Percentiles rank a stretch among this genome's conserved stretches.
Conservation (phyloP, 1,139 yeast species). For the Kodamaea anthophila region DNA sequence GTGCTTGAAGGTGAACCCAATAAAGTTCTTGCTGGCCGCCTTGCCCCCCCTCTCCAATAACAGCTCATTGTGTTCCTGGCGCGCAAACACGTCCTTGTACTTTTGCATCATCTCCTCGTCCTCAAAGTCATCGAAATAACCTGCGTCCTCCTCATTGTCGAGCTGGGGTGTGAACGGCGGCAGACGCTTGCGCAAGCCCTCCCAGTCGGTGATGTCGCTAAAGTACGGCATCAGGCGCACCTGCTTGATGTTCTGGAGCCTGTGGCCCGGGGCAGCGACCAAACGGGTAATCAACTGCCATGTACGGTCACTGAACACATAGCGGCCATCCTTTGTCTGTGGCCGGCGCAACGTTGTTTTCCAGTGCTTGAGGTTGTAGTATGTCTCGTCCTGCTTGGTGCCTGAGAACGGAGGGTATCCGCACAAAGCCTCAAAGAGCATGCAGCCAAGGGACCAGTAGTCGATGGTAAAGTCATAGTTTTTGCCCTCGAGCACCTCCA, state of each 20-base stretch:
- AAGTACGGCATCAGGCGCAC: conserved; percentile 78
- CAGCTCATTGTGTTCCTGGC: conserved; percentile 78
- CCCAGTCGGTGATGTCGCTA: conserved; percentile 70
- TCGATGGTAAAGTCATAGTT: conserved; percentile 94
- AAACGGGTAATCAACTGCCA: conserved; percentile 82
- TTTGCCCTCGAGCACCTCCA: conserved; percentile 92
- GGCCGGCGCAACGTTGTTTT: conserved; percentile 84
- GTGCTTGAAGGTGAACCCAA: conserved; percentile 95
- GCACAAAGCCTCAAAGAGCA: conserved; percentile 83
- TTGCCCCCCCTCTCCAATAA: conserved; percentile 51
- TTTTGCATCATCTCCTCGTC: conserved; percentile 97
- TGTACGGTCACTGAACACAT: conserved; percentile 91
- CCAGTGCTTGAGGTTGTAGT: conserved; percentile 91
- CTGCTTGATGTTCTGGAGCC: conserved; percentile 75
- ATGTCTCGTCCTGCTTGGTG: conserved; percentile 87
- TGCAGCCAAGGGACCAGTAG: conserved; percentile 98
- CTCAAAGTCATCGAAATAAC: conserved; percentile 95
- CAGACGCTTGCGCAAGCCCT: conserved; percentile 53
- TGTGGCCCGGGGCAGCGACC: conserved; percentile 71
- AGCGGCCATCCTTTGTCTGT: conserved; percentile 83
- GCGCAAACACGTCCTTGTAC: conserved; percentile 92
- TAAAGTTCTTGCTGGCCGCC: conserved; percentile 49
- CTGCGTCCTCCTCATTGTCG: conserved; percentile 96
- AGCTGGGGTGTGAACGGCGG: conserved; percentile 97
- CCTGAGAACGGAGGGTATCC: conserved; percentile 99